Percentiles rank a stretch among this genome's conserved stretches.
phyloP scores from a whole-genome alignment of 1,139 yeast species.

The Hyphopichia buzzinii region DNA sequence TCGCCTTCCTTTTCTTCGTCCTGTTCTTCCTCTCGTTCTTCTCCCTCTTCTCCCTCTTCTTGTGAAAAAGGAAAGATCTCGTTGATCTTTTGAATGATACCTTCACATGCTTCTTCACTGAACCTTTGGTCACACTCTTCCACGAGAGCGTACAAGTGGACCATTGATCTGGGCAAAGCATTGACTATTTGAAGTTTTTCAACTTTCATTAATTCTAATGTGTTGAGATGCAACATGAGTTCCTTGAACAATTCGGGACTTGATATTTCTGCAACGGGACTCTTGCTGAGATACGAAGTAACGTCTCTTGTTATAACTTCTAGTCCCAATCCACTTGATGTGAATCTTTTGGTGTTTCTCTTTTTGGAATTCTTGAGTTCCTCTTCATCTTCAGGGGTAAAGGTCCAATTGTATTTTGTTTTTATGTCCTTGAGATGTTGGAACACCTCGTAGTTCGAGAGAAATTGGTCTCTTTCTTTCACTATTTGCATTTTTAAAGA shows the following conservation, averaged over 20 bases:
- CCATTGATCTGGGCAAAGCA: slow-evolving; percentile 74
- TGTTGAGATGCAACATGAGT: slow-evolving; percentile 52
- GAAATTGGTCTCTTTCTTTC: slow-evolving; percentile 55
- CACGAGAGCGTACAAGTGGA: slow-evolving; percentile 71
- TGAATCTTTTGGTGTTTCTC: slow-evolving; percentile 38
- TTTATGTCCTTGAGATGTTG: slow-evolving; percentile 57
- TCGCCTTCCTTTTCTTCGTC: slow-evolving; percentile 13
- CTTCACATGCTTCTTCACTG: slow-evolving; percentile 57
- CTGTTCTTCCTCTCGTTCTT: slow-evolving; percentile 21
- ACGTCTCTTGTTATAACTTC: slow-evolving; percentile 72
- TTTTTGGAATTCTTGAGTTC: slow-evolving; percentile 16
- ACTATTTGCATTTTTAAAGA: slow-evolving; percentile 34
- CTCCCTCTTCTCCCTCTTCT: slow-evolving; percentile 33
- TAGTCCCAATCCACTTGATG: slow-evolving; percentile 46
- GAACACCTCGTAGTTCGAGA: slow-evolving; percentile 72
- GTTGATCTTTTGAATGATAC: slow-evolving; percentile 49
- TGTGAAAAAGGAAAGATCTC: slow-evolving; percentile 48
- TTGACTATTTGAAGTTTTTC: slow-evolving; percentile 85
- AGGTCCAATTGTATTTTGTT: slow-evolving; percentile 45
- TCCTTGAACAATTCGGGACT: slow-evolving; percentile 48
- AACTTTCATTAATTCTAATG: slow-evolving; percentile 66
- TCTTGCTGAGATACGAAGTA: slow-evolving; percentile 45
- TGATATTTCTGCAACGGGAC: slow-evolving; percentile 43
- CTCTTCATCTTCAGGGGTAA: slow-evolving; percentile 36
- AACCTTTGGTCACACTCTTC: slow-evolving; percentile 92